phyloP scores from a whole-genome alignment of 2,329 filamentous ascomycete species.

The Aureobasidium melanogenum region DNA sequence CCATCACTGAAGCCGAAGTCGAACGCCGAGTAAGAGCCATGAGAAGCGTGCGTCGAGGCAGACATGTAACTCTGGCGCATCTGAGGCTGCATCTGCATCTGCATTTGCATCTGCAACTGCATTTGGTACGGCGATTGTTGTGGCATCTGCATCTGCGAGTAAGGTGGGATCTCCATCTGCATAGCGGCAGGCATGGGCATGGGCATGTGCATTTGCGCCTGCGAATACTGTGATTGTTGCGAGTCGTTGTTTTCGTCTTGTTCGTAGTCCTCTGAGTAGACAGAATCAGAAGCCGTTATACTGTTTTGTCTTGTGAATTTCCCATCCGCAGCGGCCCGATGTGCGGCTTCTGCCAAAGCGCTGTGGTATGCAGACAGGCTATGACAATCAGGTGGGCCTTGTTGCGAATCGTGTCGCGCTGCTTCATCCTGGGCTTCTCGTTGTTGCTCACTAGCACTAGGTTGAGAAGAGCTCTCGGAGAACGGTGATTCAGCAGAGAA shows the following conservation, averaged over 20 bases:
- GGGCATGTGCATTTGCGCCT: background rate
- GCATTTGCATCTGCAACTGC: background rate
- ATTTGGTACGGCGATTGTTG: too few relatives aligned
- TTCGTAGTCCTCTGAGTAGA: slow-evolving; percentile 20
- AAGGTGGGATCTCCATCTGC: background rate
- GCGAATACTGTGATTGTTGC: background rate
- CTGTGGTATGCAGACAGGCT: slow-evolving; percentile 69
- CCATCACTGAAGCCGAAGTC: slow-evolving; percentile 32
- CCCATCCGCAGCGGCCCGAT: slow-evolving; percentile 64
- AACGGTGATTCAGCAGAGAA: slow-evolving; percentile 6
- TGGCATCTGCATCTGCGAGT: background rate
- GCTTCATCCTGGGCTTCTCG: background rate
- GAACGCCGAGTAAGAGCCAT: slow-evolving; percentile 23
- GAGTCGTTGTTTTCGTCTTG: slow-evolving; percentile 6
- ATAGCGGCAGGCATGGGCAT: background rate
- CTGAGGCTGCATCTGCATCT: slow-evolving; percentile 4
- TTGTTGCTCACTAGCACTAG: background rate
- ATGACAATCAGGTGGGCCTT: slow-evolving; percentile 30
- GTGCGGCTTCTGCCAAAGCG: slow-evolving; percentile 72
- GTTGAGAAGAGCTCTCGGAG: slow-evolving; percentile 7
- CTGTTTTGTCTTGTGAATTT: slow-evolving; percentile 59
- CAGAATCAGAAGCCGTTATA: slow-evolving; percentile 24
- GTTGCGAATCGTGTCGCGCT: slow-evolving; percentile 19
- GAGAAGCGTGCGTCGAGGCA: slow-evolving; percentile 1
- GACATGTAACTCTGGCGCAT: slow-evolving; percentile 3